Conservation (phyloP, 352 stramenopile species). For the Peronospora tabacina region DNA sequence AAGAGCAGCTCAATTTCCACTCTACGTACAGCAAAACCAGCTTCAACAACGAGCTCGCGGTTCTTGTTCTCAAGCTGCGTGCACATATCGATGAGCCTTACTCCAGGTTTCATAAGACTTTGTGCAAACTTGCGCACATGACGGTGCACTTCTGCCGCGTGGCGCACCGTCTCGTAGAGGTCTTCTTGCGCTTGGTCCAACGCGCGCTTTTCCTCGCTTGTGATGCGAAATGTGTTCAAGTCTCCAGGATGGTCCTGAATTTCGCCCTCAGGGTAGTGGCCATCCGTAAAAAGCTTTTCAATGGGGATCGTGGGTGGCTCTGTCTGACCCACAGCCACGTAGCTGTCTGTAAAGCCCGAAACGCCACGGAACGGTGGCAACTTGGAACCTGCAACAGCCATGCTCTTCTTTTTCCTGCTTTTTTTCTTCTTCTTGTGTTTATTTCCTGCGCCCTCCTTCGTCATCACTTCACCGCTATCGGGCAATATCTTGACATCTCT, state of each 20-base stretch:
- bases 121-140: slow-evolving; percentile 90
- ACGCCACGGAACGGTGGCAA: slow-evolving; percentile 64
- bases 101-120: slow-evolving; percentile 93
- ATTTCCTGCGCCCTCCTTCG: background rate
- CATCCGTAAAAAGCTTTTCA: slow-evolving; percentile 49
- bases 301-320: slow-evolving; percentile 92
- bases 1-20: background rate
- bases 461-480: background rate
- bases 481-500: background rate
- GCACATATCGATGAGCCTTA: slow-evolving; percentile 95
- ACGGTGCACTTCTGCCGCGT: slow-evolving; percentile 93
- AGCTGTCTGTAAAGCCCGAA: slow-evolving; percentile 89
- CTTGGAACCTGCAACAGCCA: slow-evolving; percentile 33
- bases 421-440: slow-evolving; percentile 66
- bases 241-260: slow-evolving; percentile 90
- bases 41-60: slow-evolving; percentile 90
- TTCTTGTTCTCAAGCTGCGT: slow-evolving; percentile 95
- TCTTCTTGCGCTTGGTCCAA: slow-evolving; percentile 69
- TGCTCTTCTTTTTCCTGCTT: slow-evolving; percentile 53
- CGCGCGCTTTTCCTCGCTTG: slow-evolving; percentile 76
- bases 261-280: slow-evolving; percentile 88
- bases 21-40: slow-evolving; percentile 70
- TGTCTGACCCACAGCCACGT: slow-evolving; percentile 91
- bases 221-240: slow-evolving; percentile 88
- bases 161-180: slow-evolving; percentile 69